Percentiles rank a stretch among this genome's conserved stretches.
Conservation (phyloP, 371 early-diverging fungal genomes). For the Mortierella sp. region DNA sequence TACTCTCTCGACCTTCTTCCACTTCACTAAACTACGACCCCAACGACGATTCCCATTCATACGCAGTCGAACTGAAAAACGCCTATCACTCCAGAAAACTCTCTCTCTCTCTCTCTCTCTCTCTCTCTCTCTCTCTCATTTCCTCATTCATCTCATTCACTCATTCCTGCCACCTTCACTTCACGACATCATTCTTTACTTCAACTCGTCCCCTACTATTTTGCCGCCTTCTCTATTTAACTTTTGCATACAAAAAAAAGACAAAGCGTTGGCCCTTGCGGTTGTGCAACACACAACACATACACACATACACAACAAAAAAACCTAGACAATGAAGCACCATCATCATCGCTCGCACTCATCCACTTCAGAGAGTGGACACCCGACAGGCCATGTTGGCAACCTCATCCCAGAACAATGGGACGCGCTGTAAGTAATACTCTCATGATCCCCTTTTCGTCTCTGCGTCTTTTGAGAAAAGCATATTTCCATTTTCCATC, state of each 20-base stretch:
- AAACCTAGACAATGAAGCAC: conserved; percentile 29
- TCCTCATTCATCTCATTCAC: not conserved
- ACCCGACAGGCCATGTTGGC: conserved; percentile 39
- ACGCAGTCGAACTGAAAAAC: too few relatives aligned
- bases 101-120: not conserved
- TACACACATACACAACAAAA: not conserved
- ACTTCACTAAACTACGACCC: not conserved
- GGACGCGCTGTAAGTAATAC: conserved; percentile 51
- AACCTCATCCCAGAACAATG: conserved; percentile 49
- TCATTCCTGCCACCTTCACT: not conserved
- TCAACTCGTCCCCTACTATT: too few relatives aligned
- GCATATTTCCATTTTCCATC: not conserved
- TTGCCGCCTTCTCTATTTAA: not conserved
- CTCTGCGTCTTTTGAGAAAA: not conserved
- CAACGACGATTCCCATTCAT: not conserved
- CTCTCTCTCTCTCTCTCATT: not conserved
- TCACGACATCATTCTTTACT: not conserved
- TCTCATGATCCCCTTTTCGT: not conserved
- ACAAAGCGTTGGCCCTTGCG: conserved; percentile 2
- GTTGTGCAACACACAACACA: not conserved
- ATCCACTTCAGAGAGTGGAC: not conserved
- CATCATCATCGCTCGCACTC: conserved; percentile 8
- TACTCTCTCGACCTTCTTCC: not conserved
- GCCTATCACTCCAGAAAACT: too few relatives aligned
- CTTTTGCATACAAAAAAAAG: not conserved